Base-by-base conservation (phyloP, 768 basidiomycete genomes). In the Cyathus striatus region DNA sequence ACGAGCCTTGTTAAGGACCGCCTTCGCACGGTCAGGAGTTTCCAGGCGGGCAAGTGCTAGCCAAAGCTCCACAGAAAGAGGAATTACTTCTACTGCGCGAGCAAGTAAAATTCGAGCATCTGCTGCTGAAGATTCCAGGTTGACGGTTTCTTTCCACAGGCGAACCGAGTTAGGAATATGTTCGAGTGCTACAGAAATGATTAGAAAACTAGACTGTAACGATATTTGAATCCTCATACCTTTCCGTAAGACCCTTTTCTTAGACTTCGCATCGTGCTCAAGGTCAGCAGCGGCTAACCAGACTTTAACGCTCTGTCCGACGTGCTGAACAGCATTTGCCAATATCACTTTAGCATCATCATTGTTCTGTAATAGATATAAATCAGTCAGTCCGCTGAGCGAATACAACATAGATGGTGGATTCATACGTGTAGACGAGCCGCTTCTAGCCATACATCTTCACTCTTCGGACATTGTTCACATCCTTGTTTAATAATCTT, bases 371-470 rank as follows among this genome's bases (percentile, higher is more conserved):
- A 42, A 12, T 24, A 22, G n/a, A 23, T 23, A 35, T 32, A 18
- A 9, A 43, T 34, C 21, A 16, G 12, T 20, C n/a, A 44, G 32
- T 41, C 42, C 7, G 12, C 17, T 32, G 3, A 12, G 13, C 30
- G 17, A 4, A 2, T 5, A 16, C 17, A 5, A 32, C 30, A 32
- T 13, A 13, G 30, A 4, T 16, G 17, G 12, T n/a, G n/a, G n/a
- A n/a, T 18, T 66, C 86, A 50, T 55, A 93, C 91, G 62, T 99
- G 95, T 36, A 99, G 64, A 47, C 94, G 74, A 3, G 95, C 92
- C 30, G 96, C 92, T 60, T 96, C 93, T n/a, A 98, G 68, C 96
- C 96, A 99, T 2, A 97, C 85, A 53, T 99, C 96, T 58, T 99
- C 95, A 53, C 82, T 94, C 68, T 90, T 94, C 1, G 90, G 89